Percentiles rank a stretch among this genome's conserved stretches.
These are phyloP conservation scores for Helianthus tuberosus DNA, from an alignment of 129 eudicot species.

Conservation along the genomic window DNA sequence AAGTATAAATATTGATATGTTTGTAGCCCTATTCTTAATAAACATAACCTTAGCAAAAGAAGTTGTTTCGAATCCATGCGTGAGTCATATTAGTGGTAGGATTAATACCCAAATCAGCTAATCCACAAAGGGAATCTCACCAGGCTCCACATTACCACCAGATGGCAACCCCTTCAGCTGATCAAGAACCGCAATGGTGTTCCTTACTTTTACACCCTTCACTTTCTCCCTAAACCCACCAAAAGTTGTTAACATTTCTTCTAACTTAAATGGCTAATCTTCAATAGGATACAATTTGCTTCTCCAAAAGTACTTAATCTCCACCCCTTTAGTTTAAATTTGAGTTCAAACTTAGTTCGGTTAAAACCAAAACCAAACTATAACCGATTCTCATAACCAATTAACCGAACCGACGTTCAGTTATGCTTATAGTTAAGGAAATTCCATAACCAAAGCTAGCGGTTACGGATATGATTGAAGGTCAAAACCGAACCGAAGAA, in stretches of 20 bases:
- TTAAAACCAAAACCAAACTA: background rate
- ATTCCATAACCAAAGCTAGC: too few species aligned
- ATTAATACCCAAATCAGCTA: constrained; percentile 55
- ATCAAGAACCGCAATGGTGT: constrained; percentile 72
- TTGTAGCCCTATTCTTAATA: background rate
- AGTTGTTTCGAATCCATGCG: constrained; percentile 40
- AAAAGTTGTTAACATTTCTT: constrained; percentile 80
- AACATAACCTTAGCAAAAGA: background rate
- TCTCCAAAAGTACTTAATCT: constrained; percentile 97
- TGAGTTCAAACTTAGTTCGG: too few species aligned
- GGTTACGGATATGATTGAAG: too few species aligned
- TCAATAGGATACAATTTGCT: constrained; percentile 94
- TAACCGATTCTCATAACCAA: too few species aligned
- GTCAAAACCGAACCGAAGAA: background rate
- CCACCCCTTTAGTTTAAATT: constrained; percentile 54
- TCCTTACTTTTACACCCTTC: constrained; percentile 73
- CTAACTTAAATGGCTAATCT: constrained; percentile 83
- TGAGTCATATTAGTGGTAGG: constrained; percentile 62
- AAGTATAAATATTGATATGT: background rate
- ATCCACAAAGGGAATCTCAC: constrained; percentile 59
- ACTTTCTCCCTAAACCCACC: constrained; percentile 92
- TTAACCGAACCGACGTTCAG: too few species aligned
- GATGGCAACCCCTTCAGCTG: constrained; percentile 82
- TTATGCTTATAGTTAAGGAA: too few species aligned
- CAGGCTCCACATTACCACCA: constrained; percentile 71